Evolutionary conservation across 805 yeast species (phyloP), one percentile per base, ranked within the genome.

Genomic region (Grigorovia jiainica): DNA sequence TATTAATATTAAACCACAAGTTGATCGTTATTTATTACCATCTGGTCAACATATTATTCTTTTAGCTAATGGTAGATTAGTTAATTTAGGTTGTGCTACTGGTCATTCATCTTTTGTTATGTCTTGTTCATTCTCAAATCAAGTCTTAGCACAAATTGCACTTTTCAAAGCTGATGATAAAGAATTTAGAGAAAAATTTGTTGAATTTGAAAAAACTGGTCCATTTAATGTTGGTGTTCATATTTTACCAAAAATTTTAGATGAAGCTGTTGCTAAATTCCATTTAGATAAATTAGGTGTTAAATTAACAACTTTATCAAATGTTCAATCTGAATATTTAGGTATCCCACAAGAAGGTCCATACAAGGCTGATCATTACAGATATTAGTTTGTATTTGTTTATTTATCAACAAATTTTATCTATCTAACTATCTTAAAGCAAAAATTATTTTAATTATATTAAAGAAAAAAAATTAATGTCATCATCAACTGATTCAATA

Each of bases 51-150:
- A 90, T 76, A 65, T 90, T 65, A 87, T 90, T 73, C 77, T 90
- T 66, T 83, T 90, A 62, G 98, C 98, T 55, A 96, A 89, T 72
- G 98, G 98, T 75, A 87, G 98, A 77, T 82, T 90, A 63, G 97
- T 90, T 67, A 90, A 90, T 87, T 78, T 90, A 67, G 98, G 98
- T 62, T 92, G 97, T 76, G 98, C 97, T 67, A 90, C 97, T 62
- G 98, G 98, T 67, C 98, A 90, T 79, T 84, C 97, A 40, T 87
- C 97, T 34, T 90, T 90, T 66, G 98, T 90, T 64, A 90, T 90
- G 98, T 87, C 97, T 50, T 92, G 97, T 75, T 92, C 97, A 43
- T 90, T 90, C 95, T 86, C 97, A 60, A 90, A 90, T 85, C 98
- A 90, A 77, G 97, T 90, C 52, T 78, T 90, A 66, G 98, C 98